These are phyloP conservation scores for Plasmodium berghei DNA, from an alignment of 169 alveolate genomes.

Conservation along the genomic window DNA sequence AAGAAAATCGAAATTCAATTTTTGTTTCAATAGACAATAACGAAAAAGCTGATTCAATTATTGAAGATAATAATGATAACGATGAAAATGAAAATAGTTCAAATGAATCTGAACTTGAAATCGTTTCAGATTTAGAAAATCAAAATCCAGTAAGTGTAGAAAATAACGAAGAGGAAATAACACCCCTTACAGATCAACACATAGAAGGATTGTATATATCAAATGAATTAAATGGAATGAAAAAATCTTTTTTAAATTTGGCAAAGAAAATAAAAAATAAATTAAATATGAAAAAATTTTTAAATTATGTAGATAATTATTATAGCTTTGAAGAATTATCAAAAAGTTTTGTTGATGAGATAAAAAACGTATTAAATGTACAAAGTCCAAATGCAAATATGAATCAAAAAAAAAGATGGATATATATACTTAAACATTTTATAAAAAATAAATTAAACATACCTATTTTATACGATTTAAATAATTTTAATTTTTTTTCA, in stretches of 20 bases:
- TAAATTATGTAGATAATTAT: conserved; percentile 16
- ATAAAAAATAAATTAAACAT: conserved; percentile 45
- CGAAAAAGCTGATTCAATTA: not conserved
- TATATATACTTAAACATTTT: conserved; percentile 67
- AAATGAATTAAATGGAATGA: conserved; percentile 3
- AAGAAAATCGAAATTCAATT: conserved; percentile 17
- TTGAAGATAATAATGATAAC: not conserved
- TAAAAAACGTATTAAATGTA: conserved; percentile 46
- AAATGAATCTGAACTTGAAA: not conserved
- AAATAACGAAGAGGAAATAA: not conserved
- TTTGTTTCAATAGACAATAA: not conserved
- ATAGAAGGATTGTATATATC: not conserved
- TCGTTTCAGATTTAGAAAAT: not conserved
- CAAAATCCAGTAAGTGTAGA: not conserved
- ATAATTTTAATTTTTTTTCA: conserved; percentile 37
- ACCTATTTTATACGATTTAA: conserved; percentile 21
- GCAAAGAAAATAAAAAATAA: conserved; percentile 19
- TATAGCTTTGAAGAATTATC: conserved; percentile 75
- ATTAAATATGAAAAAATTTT: conserved; percentile 17
- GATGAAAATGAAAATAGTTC: too few species aligned
- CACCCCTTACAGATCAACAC: not conserved
- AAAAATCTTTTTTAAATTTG: conserved; percentile 8
- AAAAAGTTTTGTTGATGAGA: conserved; percentile 33
- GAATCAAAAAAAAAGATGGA: conserved; percentile 76
- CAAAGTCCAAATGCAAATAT: conserved; percentile 47